Evolutionary conservation across 2,329 filamentous ascomycete species (phyloP).

Genomic region (Lasiodiplodia sp.): DNA sequence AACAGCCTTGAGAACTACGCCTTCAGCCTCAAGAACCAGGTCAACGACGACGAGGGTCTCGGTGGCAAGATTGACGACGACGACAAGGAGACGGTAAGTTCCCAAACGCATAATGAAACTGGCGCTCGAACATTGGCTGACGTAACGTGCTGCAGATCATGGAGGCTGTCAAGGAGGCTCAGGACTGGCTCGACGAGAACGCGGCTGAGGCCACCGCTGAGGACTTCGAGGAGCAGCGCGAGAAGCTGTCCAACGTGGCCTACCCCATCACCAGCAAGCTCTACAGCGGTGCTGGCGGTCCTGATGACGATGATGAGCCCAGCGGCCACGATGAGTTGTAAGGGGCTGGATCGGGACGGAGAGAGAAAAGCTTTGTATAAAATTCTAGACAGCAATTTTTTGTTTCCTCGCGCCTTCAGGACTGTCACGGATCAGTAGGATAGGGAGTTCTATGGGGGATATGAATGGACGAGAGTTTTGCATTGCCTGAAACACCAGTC

Average conservation of each 20-base stretch:
- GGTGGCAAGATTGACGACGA: slow-evolving; percentile 94
- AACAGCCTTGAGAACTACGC: slow-evolving; percentile 99
- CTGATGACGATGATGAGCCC: slow-evolving; percentile 72
- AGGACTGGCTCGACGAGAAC: slow-evolving; percentile 97
- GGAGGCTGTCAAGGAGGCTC: slow-evolving; percentile 95
- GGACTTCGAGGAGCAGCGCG: slow-evolving; percentile 99
- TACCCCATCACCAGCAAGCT: slow-evolving; percentile 99
- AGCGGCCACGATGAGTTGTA: slow-evolving; percentile 60
- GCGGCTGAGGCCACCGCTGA: slow-evolving; percentile 82
- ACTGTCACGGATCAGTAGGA: slow-evolving; percentile 25
- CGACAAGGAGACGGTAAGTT: slow-evolving; percentile 83
- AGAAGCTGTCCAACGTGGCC: slow-evolving; percentile 95
- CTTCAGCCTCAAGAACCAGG: slow-evolving; percentile 99
- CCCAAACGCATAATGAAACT: background rate
- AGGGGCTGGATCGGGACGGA: slow-evolving; percentile 20
- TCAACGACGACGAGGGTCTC: slow-evolving; percentile 94
- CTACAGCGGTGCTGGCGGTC: slow-evolving; percentile 71
- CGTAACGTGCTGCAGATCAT: slow-evolving; percentile 65
- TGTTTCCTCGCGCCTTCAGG: slow-evolving; percentile 6
- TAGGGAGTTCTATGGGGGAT: slow-evolving; percentile 22
- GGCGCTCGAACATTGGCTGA: slow-evolving; percentile 43
- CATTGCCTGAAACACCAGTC: slow-evolving; percentile 23
- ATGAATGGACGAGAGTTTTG: slow-evolving; percentile 27
- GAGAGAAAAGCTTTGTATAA: slow-evolving; percentile 26
- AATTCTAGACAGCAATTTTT: slow-evolving; percentile 27